These are phyloP conservation scores for Penicillium ochrochloron DNA, from an alignment of 495 filamentous ascomycete genomes.

Conservation along the genomic window DNA sequence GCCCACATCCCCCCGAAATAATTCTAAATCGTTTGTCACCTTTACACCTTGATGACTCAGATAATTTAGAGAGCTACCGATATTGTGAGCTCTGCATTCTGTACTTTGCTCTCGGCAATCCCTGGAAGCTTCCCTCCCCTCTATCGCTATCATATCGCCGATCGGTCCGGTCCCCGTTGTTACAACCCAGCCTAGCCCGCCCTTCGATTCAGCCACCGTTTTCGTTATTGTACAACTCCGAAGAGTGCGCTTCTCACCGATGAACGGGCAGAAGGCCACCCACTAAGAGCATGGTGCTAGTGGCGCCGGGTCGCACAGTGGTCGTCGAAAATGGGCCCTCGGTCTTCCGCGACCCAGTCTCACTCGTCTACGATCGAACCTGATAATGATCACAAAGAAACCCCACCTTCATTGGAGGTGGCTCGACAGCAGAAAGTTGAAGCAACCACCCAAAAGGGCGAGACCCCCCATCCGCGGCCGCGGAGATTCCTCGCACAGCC, in stretches of 20 bases:
- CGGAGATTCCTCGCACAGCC: conserved; percentile 61
- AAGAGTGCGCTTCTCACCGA: not conserved
- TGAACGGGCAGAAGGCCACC: not conserved
- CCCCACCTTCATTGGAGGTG: not conserved
- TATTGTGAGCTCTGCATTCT: not conserved
- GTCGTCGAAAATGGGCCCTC: conserved; percentile 14
- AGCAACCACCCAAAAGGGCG: not conserved
- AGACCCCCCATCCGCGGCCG: conserved; percentile 5
- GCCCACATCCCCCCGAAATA: not conserved
- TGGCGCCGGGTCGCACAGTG: not conserved
- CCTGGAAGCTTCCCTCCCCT: not conserved
- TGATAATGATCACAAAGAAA: not conserved
- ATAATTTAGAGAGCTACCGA: not conserved
- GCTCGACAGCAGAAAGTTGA: conserved; percentile 5
- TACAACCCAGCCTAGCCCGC: not conserved
- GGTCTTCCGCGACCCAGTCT: conserved; percentile 1
- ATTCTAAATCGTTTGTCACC: not conserved
- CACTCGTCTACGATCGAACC: not conserved
- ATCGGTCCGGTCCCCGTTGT: not conserved
- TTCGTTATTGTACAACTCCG: not conserved
- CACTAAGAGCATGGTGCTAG: conserved; percentile 12
- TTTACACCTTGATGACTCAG: no score
- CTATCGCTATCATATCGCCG: not conserved
- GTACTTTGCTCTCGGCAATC: no score
- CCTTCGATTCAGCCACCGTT: not conserved